Percentiles rank a stretch among this genome's conserved stretches.
phyloP scores from a whole-genome alignment of 441 rosid genomes.

The Eruca vesicaria region DNA sequence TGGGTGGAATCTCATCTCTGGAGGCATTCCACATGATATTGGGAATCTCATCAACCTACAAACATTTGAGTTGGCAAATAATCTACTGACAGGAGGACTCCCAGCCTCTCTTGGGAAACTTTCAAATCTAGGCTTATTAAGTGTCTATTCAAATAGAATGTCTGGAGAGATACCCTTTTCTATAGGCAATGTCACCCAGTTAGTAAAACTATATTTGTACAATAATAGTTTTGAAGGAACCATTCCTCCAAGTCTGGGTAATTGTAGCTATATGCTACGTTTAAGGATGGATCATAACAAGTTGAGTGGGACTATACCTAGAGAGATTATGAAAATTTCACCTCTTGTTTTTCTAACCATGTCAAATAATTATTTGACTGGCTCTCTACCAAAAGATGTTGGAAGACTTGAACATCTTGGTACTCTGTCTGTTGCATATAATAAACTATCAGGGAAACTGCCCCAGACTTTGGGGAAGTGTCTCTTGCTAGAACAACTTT shows the following conservation, averaged over 20 bases:
- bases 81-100: constrained; percentile 27
- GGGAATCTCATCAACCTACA: constrained; percentile 6
- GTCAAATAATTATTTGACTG: constrained; percentile 21
- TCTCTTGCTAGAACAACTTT: constrained; percentile 7
- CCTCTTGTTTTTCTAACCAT: background rate
- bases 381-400: constrained; percentile 7
- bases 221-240: constrained; percentile 33
- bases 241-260: constrained; percentile 33
- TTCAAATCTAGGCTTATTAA: background rate
- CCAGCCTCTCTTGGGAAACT: constrained; percentile 35
- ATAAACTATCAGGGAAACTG: constrained; percentile 11
- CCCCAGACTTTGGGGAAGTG: constrained; percentile 18
- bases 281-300: constrained; percentile 11
- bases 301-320: constrained; percentile 34
- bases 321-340: constrained; percentile 11
- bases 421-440: background rate
- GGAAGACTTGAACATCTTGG: constrained; percentile 3
- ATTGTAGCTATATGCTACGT: background rate
- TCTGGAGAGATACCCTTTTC: constrained; percentile 38
- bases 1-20: constrained; percentile 18
- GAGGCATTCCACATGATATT: constrained; percentile 12
- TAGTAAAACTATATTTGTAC: background rate
- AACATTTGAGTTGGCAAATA: background rate
- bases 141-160: constrained; percentile 2
- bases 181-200: constrained; percentile 27